Evolutionary conservation across 2,329 filamentous ascomycete species (phyloP), one percentile per base, ranked within the genome.

Genomic region (Diplodia seriata): DNA sequence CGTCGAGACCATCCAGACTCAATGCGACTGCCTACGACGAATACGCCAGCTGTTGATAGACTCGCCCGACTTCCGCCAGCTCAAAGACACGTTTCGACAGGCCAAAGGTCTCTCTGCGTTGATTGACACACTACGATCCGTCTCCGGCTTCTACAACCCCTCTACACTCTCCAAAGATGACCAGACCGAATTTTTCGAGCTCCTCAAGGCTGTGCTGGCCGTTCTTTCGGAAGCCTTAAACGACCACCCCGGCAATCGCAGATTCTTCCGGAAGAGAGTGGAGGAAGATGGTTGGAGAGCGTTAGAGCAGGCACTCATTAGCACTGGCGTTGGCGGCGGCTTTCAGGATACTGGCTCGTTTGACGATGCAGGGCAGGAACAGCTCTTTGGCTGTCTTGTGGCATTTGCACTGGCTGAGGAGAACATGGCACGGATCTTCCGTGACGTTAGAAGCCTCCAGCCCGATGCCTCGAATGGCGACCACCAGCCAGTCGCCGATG

Each of bases 71-170:
- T 80, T 82, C 33, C 80, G 80, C 61, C 81, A 84, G 69, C 82
- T 83, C 54, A 92, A 93, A 80, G 92, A 97, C 80, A 89, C 92
- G 72, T 97, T 97, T 76, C 88, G 94, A 71, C 88, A 92, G 75
- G 85, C 93, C 31, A 84, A 86, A 68, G 94, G 94, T 73, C 97
- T 97, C 78, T 87, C 92, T 73, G 85, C 85, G 53, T 81, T 97
- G 26, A 83, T 97, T 65, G 83, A 87, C 51, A 85, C 91, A 31
- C 81, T 96, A 26, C 86, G 89, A 68, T 85, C 87, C 66, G 88
- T 93, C 70, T 90, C 91, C 0, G 90, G 91, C 70, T 91, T 90
- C 74, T 95, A 94, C 79, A 87, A 92, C 73, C 88, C 86, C n/a
- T 82, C 82, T 68, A 88, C 85, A 75, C 85, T 86, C 74, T 86